Conservation (phyloP, 2,329 filamentous ascomycete genomes). For the Ascochyta fabae region DNA sequence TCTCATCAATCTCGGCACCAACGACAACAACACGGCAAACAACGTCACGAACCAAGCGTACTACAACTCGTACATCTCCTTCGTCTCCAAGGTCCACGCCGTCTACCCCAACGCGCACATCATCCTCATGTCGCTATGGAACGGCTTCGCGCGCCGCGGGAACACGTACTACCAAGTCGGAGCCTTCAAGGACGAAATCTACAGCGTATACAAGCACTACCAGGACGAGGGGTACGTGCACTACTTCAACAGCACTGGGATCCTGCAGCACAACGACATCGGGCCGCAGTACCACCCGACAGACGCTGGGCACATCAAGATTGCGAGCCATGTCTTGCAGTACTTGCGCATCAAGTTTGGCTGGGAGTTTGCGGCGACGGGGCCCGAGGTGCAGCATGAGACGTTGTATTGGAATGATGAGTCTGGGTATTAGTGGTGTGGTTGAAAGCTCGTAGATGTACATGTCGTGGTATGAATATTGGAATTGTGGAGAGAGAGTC, state of each 20-base stretch:
- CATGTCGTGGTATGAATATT: background rate
- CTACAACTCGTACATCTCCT: too few relatives aligned
- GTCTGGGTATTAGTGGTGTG: background rate
- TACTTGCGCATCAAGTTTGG: constrained; percentile 63
- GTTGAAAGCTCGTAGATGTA: too few relatives aligned
- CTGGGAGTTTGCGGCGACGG: constrained; percentile 63
- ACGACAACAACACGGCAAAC: too few relatives aligned
- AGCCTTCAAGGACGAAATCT: constrained; percentile 59
- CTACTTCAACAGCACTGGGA: constrained; percentile 67
- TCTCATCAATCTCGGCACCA: constrained; percentile 57
- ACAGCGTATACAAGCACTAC: constrained; percentile 61
- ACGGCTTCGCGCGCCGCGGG: constrained; percentile 59
- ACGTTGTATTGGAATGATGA: constrained; percentile 34
- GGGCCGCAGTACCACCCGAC: constrained; percentile 65
- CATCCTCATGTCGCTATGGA: constrained; percentile 59
- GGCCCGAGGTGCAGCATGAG: constrained; percentile 58
- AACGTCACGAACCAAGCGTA: too few relatives aligned
- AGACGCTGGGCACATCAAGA: constrained; percentile 66
- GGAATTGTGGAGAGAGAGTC: background rate
- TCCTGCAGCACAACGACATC: constrained; percentile 68
- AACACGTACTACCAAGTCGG: constrained; percentile 58
- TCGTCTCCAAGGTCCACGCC: background rate
- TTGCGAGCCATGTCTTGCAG: constrained; percentile 65
- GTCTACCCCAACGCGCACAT: constrained; percentile 53
- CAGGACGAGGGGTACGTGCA: constrained; percentile 61